A percentile compares a stretch with the other conserved stretches of the same genome.
Evolutionary conservation across 23 red algal genomes (phyloP).

Genomic region (Gracilaria caudata): DNA sequence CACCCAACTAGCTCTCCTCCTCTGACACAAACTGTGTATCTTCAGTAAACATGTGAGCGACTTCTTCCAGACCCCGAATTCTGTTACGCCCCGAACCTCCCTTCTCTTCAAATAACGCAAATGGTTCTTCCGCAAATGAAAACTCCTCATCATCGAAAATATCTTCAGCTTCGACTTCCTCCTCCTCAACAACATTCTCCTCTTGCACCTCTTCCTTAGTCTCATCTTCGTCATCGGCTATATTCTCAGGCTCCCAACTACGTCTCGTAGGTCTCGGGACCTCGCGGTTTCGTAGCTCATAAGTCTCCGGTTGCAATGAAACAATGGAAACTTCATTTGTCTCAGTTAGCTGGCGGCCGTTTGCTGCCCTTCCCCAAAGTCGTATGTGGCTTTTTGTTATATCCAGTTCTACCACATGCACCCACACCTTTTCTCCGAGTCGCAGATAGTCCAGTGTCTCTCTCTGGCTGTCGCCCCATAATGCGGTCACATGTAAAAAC

Average conservation of each 20-base stretch:
- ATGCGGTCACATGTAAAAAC: constrained; percentile 82
- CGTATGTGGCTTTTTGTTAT: constrained; percentile 12
- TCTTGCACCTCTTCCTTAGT: neutral
- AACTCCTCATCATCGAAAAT: constrained; percentile 6
- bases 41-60: constrained; percentile 12
- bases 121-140: constrained; percentile 14
- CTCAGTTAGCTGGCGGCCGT: neutral
- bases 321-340: neutral
- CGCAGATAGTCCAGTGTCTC: constrained; percentile 80
- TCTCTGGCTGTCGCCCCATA: constrained; percentile 75
- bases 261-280: neutral
- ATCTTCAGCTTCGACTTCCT: neutral
- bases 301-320: neutral
- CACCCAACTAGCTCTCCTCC: neutral
- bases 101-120: neutral
- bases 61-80: neutral
- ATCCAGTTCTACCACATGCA: constrained; percentile 62
- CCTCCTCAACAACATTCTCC: neutral
- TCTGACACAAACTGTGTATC: constrained; percentile 18
- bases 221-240: neutral
- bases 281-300: neutral
- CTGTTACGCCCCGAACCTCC: no score
- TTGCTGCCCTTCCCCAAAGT: constrained; percentile 48
- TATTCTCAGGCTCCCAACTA: neutral
- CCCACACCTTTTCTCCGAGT: constrained; percentile 61